phyloP scores from a whole-genome alignment of 2,329 filamentous ascomycete species.

The Pestalotiopsis sp. region DNA sequence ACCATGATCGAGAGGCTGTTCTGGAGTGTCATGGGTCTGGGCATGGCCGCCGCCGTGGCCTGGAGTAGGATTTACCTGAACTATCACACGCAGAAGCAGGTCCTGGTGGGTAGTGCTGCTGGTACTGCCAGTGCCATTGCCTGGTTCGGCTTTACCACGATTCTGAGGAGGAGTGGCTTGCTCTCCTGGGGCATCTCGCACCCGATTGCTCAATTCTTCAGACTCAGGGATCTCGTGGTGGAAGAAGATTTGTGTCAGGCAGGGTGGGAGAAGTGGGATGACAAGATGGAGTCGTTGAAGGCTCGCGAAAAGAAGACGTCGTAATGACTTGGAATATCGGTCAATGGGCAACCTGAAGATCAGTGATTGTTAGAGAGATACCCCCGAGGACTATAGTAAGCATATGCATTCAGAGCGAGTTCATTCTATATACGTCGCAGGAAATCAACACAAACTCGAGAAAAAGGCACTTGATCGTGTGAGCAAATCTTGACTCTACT shows the following conservation, averaged over 20 bases:
- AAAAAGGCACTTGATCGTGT: background rate
- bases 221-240: slow-evolving; percentile 80
- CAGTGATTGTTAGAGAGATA: background rate
- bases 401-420: background rate
- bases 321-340: background rate
- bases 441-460: background rate
- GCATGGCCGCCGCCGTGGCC: slow-evolving; percentile 68
- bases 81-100: slow-evolving; percentile 89
- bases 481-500: background rate
- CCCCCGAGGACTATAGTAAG: background rate
- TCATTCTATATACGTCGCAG: background rate
- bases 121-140: slow-evolving; percentile 69
- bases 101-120: slow-evolving; percentile 74
- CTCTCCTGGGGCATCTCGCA: slow-evolving; percentile 72
- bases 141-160: slow-evolving; percentile 78
- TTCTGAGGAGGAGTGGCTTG: slow-evolving; percentile 66
- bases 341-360: background rate
- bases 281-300: slow-evolving; percentile 36
- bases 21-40: slow-evolving; percentile 54
- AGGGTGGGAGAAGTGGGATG: slow-evolving; percentile 92
- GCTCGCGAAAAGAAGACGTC: slow-evolving; percentile 33
- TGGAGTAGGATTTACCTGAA: slow-evolving; percentile 85
- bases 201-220: slow-evolving; percentile 62
- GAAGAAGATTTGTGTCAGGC: slow-evolving; percentile 88
- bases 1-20: slow-evolving; percentile 60